phyloP scores from a whole-genome alignment of 805 yeast species.

The Yamadazyma philogaea region DNA sequence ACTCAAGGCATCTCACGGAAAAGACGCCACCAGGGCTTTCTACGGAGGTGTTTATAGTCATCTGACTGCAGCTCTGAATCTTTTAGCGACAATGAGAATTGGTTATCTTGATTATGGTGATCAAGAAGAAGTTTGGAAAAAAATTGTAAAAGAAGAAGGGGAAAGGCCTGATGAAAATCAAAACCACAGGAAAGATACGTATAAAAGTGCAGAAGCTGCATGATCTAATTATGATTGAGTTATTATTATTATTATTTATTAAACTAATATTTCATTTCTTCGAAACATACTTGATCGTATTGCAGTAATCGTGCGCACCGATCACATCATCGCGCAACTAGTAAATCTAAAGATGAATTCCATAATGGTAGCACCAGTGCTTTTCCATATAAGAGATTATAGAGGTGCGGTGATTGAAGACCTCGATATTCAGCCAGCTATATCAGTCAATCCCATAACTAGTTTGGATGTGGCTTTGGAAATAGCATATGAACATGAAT shows the following conservation, averaged over 20 bases:
- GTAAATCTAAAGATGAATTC: slow-evolving; percentile 2
- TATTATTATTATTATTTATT: neutral
- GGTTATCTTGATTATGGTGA: slow-evolving; percentile 81
- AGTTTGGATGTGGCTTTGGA: slow-evolving; percentile 49
- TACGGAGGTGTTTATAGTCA: slow-evolving; percentile 94
- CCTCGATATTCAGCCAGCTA: slow-evolving; percentile 56
- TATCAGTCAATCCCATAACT: slow-evolving; percentile 49
- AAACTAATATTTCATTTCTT: neutral
- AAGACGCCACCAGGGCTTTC: slow-evolving; percentile 91
- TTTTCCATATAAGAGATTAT: slow-evolving; percentile 36
- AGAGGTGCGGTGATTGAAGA: slow-evolving; percentile 58
- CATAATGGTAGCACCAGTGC: slow-evolving; percentile 12
- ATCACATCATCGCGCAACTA: slow-evolving; percentile 3
- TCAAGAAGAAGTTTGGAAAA: slow-evolving; percentile 79
- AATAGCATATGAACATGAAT: slow-evolving; percentile 53
- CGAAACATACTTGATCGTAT: neutral
- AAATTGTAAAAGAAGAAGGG: slow-evolving; percentile 65
- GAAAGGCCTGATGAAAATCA: slow-evolving; percentile 27
- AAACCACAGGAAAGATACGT: slow-evolving; percentile 17
- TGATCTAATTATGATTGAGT: slow-evolving; percentile 11
- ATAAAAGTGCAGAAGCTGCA: slow-evolving; percentile 38
- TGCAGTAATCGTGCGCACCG: neutral
- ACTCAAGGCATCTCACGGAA: slow-evolving; percentile 78
- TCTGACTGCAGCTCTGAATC: slow-evolving; percentile 88
- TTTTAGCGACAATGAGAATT: slow-evolving; percentile 89